These are phyloP conservation scores for Rhododendron molle DNA, from an alignment of 148 eudicot species.

Conservation along the genomic window DNA sequence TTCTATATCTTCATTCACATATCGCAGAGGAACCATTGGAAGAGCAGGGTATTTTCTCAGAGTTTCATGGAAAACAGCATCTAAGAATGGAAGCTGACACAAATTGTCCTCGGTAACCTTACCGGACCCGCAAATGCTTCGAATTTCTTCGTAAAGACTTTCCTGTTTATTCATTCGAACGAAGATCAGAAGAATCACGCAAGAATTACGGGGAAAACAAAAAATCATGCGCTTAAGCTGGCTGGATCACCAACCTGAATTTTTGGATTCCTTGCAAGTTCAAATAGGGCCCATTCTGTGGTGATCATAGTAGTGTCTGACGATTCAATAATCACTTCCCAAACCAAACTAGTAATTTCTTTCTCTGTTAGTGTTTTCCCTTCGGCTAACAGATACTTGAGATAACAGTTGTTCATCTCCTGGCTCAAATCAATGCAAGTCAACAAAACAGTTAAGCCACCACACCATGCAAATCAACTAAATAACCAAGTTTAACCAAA, in stretches of 20 bases:
- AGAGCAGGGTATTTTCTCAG: slow-evolving; percentile 75
- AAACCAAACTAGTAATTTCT: slow-evolving; percentile 61
- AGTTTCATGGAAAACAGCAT: slow-evolving; percentile 82
- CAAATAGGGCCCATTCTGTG: slow-evolving; percentile 90
- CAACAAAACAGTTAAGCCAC: neutral
- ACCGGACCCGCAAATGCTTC: slow-evolving; percentile 58
- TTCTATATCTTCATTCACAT: slow-evolving; percentile 68
- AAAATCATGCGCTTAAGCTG: neutral
- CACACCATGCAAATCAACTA: neutral
- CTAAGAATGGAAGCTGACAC: slow-evolving; percentile 56
- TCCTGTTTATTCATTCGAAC: slow-evolving; percentile 28
- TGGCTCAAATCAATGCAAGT: slow-evolving; percentile 19
- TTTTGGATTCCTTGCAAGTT: slow-evolving; percentile 63
- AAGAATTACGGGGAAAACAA: neutral
- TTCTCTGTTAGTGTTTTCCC: slow-evolving; percentile 48
- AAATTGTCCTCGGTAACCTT: slow-evolving; percentile 67
- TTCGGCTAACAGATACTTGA: slow-evolving; percentile 57
- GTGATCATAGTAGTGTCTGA: slow-evolving; percentile 73
- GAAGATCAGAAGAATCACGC: neutral
- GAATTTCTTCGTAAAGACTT: slow-evolving; percentile 48
- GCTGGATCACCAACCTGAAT: slow-evolving; percentile 42
- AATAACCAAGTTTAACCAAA: neutral
- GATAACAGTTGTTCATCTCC: slow-evolving; percentile 54
- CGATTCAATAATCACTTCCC: slow-evolving; percentile 86
- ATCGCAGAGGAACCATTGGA: slow-evolving; percentile 60